Evolutionary conservation across 2,329 filamentous ascomycete species (phyloP).

Genomic region (Exophiala calicioides): DNA sequence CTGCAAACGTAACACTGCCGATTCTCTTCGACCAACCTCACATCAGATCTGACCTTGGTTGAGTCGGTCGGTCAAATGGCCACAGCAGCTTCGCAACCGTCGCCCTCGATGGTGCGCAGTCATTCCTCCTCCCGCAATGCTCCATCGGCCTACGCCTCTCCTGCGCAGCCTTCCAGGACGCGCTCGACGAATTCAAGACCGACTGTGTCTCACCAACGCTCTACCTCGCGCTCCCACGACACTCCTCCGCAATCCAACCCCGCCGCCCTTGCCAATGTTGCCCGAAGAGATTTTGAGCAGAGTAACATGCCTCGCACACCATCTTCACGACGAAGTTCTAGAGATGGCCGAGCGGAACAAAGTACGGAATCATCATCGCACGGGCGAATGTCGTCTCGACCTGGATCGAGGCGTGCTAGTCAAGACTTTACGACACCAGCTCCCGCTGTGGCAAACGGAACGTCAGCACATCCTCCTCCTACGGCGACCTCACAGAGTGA

Average conservation of each 20-base stretch:
- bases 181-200: conserved; percentile 48
- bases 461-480: conserved; percentile 51
- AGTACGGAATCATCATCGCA: conserved; percentile 58
- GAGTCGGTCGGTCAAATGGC: conserved; percentile 38
- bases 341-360: conserved; percentile 57
- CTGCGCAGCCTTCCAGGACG: conserved; percentile 49
- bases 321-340: conserved; percentile 63
- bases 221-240: conserved; percentile 42
- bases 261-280: conserved; percentile 53
- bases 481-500: conserved; percentile 49
- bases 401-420: conserved; percentile 45
- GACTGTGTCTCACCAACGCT: conserved; percentile 38
- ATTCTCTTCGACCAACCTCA: conserved; percentile 2
- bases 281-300: conserved; percentile 73
- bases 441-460: conserved; percentile 56
- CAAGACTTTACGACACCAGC: conserved; percentile 50
- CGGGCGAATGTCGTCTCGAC: conserved; percentile 42
- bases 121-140: conserved; percentile 51
- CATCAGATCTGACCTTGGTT: not conserved
- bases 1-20: conserved; percentile 19
- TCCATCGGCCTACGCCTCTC: conserved; percentile 43
- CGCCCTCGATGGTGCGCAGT: conserved; percentile 51
- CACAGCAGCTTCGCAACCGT: conserved; percentile 48
- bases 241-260: conserved; percentile 49
- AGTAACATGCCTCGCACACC: conserved; percentile 62